Base-by-base conservation (phyloP, 805 yeast species). In the Blastobotrys mokoenaii region DNA sequence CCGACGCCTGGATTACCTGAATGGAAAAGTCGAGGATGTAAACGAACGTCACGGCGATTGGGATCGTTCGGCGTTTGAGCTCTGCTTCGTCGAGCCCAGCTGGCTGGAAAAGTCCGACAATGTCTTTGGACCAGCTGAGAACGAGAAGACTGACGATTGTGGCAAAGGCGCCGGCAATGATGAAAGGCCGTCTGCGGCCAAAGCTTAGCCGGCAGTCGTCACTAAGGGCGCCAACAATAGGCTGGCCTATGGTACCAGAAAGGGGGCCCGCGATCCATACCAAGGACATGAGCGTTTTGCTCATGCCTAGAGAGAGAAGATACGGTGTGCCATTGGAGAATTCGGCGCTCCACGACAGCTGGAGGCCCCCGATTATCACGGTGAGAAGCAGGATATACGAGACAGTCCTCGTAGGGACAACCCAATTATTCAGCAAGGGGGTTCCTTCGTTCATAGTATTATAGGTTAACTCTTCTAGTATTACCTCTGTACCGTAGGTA, bases 201-300 rank as follows among this genome's bases (percentile, higher is more conserved):
- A 61, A 59, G 29, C 53, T 56, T 39, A 64, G 56, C 46, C 66
- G 61, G 32, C 74, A 71, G 46, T 70, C 69, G 56, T 80, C 85
- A 47, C 80, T 74, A 38, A 75, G 54, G 6, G 76, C 65, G 0
- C 85, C 85, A 34, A 79, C 73, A 3, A 79, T 64, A 0, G 85
- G 85, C 58, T 79, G 84, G 0, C 82, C 82, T 17, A 79, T 51
- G 0, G 80, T 69, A 1, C 84, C 84, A 11, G 80, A 73, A 12
- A 78, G 53, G 0, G 85, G 84, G 1, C 84, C 83, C 1, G 83
- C 82, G 17, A 79, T 69, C 85, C 84, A 79, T 3, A 79, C 72
- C 39, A 79, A 61, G 5, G 82, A 77, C 52, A 79, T 59, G 0
- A 69, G 53, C 17, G 74, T 70, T 52, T 77, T 78, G 1, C 82